Percentiles rank a stretch among this genome's conserved stretches.
These are phyloP conservation scores for Lecanoromycetidae sp. DNA, from an alignment of 2,329 filamentous ascomycete species.

Conservation along the genomic window DNA sequence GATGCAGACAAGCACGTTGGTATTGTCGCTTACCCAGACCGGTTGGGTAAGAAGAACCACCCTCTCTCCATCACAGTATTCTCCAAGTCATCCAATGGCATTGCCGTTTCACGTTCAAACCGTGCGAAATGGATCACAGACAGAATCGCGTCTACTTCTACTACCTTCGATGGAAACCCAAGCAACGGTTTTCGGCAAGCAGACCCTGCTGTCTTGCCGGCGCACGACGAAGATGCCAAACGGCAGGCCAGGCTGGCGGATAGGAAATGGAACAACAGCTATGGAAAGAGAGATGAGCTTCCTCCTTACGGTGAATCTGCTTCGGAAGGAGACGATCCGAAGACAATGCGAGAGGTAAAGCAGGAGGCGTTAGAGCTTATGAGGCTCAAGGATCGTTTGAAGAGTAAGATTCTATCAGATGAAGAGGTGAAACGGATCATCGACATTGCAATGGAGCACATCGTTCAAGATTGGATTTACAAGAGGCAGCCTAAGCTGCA, in stretches of 20 bases:
- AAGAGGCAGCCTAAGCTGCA: constrained; percentile 50
- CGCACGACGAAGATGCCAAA: constrained; percentile 13
- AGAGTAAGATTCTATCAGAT: constrained; percentile 25
- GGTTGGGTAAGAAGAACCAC: constrained; percentile 19
- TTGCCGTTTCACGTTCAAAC: constrained; percentile 21
- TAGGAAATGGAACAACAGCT: constrained; percentile 21
- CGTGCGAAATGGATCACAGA: constrained; percentile 20
- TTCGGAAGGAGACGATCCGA: constrained; percentile 42
- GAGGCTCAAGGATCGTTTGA: constrained; percentile 20
- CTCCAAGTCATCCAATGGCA: constrained; percentile 14
- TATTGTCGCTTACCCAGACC: constrained; percentile 22
- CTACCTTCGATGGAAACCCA: background rate
- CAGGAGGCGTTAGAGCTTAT: constrained; percentile 36
- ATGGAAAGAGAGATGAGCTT: constrained; percentile 20
- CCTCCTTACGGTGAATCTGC: constrained; percentile 25
- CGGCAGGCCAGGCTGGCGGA: constrained; percentile 16
- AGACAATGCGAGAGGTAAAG: constrained; percentile 51
- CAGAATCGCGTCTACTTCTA: background rate
- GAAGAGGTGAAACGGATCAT: constrained; percentile 44
- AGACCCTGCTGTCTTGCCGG: constrained; percentile 1
- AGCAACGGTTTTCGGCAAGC: constrained; percentile 8
- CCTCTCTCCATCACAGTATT: constrained; percentile 26
- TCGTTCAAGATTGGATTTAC: constrained; percentile 38
- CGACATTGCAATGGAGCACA: constrained; percentile 29
- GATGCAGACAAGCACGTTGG: constrained; percentile 18